Evolutionary conservation across 306 rosid species (phyloP).

Genomic region (Trifolium subterraneum): DNA sequence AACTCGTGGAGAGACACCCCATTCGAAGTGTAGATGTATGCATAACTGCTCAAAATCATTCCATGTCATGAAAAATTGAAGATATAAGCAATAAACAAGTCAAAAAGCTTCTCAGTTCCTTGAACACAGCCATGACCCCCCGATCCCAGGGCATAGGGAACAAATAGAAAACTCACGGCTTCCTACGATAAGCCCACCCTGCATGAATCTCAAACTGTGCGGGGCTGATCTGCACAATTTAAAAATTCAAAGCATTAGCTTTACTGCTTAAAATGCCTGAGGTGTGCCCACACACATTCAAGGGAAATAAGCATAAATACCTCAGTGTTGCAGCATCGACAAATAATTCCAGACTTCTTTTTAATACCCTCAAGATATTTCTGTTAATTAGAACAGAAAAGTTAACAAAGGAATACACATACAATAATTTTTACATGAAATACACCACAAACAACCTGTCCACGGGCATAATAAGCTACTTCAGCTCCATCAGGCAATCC

Average conservation of each 20-base stretch:
- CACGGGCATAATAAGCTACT: constrained; percentile 96
- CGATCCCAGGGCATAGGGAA: background rate
- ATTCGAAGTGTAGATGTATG: constrained; percentile 89
- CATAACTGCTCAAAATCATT: constrained; percentile 76
- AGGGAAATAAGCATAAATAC: constrained; percentile 54
- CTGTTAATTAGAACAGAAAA: constrained; percentile 53
- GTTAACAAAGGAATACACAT: constrained; percentile 37
- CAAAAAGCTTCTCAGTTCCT: constrained; percentile 41
- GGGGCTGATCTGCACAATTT: constrained; percentile 86
- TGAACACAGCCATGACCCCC: constrained; percentile 9
- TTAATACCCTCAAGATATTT: constrained; percentile 95
- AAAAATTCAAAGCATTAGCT: constrained; percentile 42
- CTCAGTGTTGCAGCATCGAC: constrained; percentile 89
- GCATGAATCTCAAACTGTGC: constrained; percentile 97
- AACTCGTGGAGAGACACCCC: constrained; percentile 96
- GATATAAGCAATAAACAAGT: constrained; percentile 31
- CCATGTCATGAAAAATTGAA: constrained; percentile 38
- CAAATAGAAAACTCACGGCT: constrained; percentile 76
- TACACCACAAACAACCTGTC: constrained; percentile 70
- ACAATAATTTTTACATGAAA: constrained; percentile 41
- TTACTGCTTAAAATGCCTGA: constrained; percentile 20
- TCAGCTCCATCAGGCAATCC: constrained; percentile 97
- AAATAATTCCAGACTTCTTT: constrained; percentile 83
- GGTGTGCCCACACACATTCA: constrained; percentile 24
- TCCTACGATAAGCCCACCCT: constrained; percentile 94